These are phyloP conservation scores for Auriculariales sp. DNA, from an alignment of 768 basidiomycete species.

Conservation along the genomic window DNA sequence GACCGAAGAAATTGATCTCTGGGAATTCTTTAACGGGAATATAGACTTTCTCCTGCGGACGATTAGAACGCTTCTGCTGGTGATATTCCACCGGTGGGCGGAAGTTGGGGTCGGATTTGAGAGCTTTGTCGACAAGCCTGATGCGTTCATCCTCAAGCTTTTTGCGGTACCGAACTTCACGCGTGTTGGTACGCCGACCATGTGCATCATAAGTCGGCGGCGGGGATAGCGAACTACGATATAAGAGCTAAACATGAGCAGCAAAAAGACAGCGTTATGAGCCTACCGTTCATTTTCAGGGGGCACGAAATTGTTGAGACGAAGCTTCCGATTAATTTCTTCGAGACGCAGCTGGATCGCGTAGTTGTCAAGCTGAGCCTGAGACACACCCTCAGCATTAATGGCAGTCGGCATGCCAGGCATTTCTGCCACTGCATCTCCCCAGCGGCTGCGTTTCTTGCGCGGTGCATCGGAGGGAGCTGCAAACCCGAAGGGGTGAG, in stretches of 20 bases:
- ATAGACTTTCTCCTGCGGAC: constrained; percentile 96
- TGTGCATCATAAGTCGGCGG: constrained; percentile 96
- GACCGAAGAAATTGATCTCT: constrained; percentile 98
- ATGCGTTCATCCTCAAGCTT: constrained; percentile 89
- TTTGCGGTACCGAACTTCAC: constrained; percentile 95
- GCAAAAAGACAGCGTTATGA: background rate
- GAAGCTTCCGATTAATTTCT: constrained; percentile 91
- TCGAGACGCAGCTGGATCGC: constrained; percentile 91
- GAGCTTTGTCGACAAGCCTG: constrained; percentile 83
- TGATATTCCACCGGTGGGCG: constrained; percentile 94
- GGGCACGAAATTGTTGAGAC: constrained; percentile 88
- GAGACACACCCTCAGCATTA: constrained; percentile 82
- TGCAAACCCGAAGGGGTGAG: constrained; percentile 24
- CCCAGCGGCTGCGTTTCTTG: constrained; percentile 96
- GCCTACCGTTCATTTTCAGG: constrained; percentile 85
- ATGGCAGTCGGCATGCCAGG: constrained; percentile 92
- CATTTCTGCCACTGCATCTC: constrained; percentile 81
- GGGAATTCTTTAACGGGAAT: constrained; percentile 99
- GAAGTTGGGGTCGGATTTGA: constrained; percentile 97
- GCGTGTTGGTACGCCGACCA: constrained; percentile 95
- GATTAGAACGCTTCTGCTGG: constrained; percentile 82
- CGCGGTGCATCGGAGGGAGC: constrained; percentile 78
- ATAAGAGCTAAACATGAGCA: constrained; percentile 2
- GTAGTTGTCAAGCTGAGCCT: constrained; percentile 93
- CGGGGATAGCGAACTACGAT: constrained; percentile 75